Evolutionary conservation across 768 basidiomycete species (phyloP).

Genomic region (Boletellus ananiceps): DNA sequence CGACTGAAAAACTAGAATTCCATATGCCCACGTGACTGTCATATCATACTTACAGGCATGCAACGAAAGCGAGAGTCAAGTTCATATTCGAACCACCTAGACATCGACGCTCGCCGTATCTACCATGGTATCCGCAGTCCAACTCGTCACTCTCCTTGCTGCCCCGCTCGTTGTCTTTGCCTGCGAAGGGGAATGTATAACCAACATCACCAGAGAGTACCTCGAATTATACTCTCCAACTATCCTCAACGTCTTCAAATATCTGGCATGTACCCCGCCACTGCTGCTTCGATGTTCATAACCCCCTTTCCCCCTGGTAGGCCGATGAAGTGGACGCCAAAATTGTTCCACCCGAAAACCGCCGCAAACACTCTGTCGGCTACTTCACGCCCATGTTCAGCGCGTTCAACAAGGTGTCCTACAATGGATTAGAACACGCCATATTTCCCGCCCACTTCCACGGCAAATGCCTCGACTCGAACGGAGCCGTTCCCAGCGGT

Average conservation of each 20-base stretch:
- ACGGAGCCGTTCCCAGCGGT: conserved; percentile 56
- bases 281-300: neutral
- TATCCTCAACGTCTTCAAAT: conserved; percentile 35
- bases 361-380: conserved; percentile 21
- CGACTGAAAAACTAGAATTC: neutral
- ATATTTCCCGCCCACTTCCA: conserved; percentile 73
- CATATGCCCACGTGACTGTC: conserved; percentile 20
- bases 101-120: conserved; percentile 9
- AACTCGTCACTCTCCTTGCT: conserved; percentile 23
- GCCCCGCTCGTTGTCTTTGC: conserved; percentile 41
- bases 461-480: conserved; percentile 59
- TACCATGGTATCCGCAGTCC: conserved; percentile 19
- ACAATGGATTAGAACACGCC: conserved; percentile 43
- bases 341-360: conserved; percentile 28
- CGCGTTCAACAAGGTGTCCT: conserved; percentile 44
- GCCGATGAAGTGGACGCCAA: conserved; percentile 33
- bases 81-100: conserved; percentile 2
- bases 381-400: conserved; percentile 46
- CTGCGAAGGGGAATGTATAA: conserved; percentile 71
- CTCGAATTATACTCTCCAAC: conserved; percentile 45
- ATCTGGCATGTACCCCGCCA: conserved; percentile 38
- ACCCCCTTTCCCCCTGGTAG: conserved; percentile 16
- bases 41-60: neutral
- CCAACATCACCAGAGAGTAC: conserved; percentile 53
- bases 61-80: neutral